phyloP scores from a whole-genome alignment of 192 early-diverging fungal species.

The Linderina pennispora region DNA sequence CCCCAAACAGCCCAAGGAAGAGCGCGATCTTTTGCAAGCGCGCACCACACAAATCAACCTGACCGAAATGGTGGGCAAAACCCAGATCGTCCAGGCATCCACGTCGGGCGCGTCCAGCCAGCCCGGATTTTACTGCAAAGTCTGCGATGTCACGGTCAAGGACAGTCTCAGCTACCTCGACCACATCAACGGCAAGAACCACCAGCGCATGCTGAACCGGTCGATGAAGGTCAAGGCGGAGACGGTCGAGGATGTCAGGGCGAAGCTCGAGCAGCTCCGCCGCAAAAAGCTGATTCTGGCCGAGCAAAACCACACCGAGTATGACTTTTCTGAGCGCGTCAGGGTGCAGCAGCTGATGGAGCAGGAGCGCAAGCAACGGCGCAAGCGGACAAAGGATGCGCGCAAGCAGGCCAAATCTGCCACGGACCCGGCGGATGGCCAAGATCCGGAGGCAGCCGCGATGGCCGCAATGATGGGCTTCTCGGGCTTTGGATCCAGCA shows the following conservation, averaged over 20 bases:
- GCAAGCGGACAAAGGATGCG: conserved; percentile 36
- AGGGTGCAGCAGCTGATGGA: conserved; percentile 60
- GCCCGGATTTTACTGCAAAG: conserved; percentile 90
- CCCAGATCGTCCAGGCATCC: conserved; percentile 66
- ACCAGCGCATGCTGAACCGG: conserved; percentile 76
- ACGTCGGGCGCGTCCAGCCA: conserved; percentile 53
- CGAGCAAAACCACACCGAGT: conserved; percentile 5
- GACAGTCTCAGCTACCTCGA: conserved; percentile 88
- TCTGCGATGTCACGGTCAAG: conserved; percentile 81
- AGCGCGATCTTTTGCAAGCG: conserved; percentile 47
- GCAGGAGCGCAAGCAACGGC: conserved; percentile 40
- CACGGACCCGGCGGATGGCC: conserved; percentile 48
- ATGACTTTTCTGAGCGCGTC: conserved; percentile 58
- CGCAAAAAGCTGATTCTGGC: conserved; percentile 52
- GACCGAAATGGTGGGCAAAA: conserved; percentile 71
- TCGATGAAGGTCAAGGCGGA: conserved; percentile 79
- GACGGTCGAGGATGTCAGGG: conserved; percentile 68
- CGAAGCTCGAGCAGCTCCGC: conserved; percentile 64
- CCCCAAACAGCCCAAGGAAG: conserved; percentile 8
- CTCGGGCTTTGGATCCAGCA: conserved; percentile 24
- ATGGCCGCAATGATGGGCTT: conserved; percentile 79
- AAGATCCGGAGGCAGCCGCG: conserved; percentile 49
- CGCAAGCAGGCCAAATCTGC: conserved; percentile 46
- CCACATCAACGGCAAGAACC: conserved; percentile 87
- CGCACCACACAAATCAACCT: conserved; percentile 63